These are phyloP conservation scores for Cryptococcus depauperatus DNA, from an alignment of 1,284 basidiomycete species.

Conservation along the genomic window DNA sequence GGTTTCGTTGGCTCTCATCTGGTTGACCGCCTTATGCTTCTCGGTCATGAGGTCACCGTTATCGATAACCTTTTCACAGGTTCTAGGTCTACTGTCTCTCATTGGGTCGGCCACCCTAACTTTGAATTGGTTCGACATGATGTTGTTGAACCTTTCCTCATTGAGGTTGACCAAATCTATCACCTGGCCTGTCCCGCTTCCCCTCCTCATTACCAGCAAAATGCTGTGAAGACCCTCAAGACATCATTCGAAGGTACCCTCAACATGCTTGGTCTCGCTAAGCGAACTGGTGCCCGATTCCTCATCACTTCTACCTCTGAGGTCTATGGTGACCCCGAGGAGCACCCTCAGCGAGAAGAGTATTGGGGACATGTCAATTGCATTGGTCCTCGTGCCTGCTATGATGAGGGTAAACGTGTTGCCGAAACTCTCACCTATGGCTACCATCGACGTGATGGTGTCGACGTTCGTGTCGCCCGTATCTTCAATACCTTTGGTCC, in stretches of 20 bases:
- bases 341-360: constrained; percentile 90
- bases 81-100: constrained; percentile 76
- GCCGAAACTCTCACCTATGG: constrained; percentile 92
- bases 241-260: constrained; percentile 95
- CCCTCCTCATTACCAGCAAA: constrained; percentile 89
- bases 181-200: constrained; percentile 94
- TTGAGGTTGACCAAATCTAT: constrained; percentile 96
- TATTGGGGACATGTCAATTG: constrained; percentile 99
- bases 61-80: constrained; percentile 99
- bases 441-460: constrained; percentile 85
- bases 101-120: constrained; percentile 95
- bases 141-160: constrained; percentile 91
- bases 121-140: constrained; percentile 97
- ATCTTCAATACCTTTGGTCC: constrained; percentile 69
- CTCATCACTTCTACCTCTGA: constrained; percentile 86
- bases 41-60: constrained; percentile 95
- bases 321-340: constrained; percentile 94
- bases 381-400: constrained; percentile 92
- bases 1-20: constrained; percentile 97
- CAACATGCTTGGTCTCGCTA: constrained; percentile 98
- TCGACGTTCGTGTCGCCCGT: constrained; percentile 89
- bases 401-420: constrained; percentile 95
- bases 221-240: constrained; percentile 94
- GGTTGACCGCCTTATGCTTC: constrained; percentile 91
- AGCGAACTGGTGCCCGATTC: constrained; percentile 93